Conservation (phyloP, 768 basidiomycete species). For the Hygrophoropsis aurantiaca region DNA sequence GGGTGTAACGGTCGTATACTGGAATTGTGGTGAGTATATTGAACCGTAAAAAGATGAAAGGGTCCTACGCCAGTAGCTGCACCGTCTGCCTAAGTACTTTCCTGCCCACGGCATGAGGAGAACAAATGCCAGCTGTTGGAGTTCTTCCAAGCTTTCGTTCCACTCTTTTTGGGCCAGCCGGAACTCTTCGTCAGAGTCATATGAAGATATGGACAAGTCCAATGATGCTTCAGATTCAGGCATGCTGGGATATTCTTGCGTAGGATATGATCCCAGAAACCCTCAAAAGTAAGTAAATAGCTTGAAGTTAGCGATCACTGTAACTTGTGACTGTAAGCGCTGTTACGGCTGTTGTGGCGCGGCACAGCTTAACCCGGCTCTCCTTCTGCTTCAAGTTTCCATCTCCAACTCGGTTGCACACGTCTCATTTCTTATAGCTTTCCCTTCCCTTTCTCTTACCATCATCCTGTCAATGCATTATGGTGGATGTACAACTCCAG, state of each 20-base stretch:
- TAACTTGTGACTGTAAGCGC: too few relatives aligned
- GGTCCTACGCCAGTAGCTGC: slow-evolving; percentile 86
- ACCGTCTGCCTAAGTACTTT: slow-evolving; percentile 84
- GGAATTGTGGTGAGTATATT: slow-evolving; percentile 12
- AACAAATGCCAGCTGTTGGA: slow-evolving; percentile 76
- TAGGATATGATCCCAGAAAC: neutral
- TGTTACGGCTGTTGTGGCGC: slow-evolving; percentile 17
- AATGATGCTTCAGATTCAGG: slow-evolving; percentile 60
- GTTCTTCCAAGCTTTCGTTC: slow-evolving; percentile 86
- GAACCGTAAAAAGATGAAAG: slow-evolving; percentile 15
- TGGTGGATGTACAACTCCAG: slow-evolving; percentile 38
- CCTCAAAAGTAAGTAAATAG: slow-evolving; percentile 1
- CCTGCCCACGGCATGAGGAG: slow-evolving; percentile 85
- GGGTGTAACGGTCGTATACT: slow-evolving; percentile 74
- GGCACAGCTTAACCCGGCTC: slow-evolving; percentile 1
- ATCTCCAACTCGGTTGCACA: neutral
- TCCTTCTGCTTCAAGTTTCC: slow-evolving; percentile 6
- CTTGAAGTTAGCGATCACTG: neutral
- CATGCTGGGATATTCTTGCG: slow-evolving; percentile 41
- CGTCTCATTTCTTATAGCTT: neutral
- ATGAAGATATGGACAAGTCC: slow-evolving; percentile 55
- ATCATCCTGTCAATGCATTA: slow-evolving; percentile 47
- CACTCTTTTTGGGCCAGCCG: slow-evolving; percentile 85
- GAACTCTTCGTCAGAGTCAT: slow-evolving; percentile 68
- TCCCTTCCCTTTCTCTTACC: slow-evolving; percentile 1